phyloP scores from a whole-genome alignment of 2,329 filamentous ascomycete species.

The Botryotinia globosa region DNA sequence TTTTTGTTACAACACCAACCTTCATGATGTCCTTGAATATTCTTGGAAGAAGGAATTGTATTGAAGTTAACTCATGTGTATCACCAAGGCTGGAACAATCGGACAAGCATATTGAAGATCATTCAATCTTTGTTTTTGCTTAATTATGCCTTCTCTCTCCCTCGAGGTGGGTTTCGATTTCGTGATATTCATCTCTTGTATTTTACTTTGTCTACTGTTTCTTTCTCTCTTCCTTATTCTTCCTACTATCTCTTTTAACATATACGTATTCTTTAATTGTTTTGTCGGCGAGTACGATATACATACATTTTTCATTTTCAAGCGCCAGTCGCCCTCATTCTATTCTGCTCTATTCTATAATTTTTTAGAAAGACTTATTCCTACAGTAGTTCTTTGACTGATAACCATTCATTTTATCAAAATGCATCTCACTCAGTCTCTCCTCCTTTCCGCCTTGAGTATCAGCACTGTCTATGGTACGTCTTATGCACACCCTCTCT shows the following conservation, averaged over 20 bases:
- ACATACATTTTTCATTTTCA: conserved; percentile 5
- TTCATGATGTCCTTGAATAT: conserved; percentile 13
- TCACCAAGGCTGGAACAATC: conserved; percentile 5
- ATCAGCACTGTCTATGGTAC: conserved; percentile 35
- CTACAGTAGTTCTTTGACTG: conserved; percentile 31
- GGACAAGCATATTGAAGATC: conserved; percentile 25
- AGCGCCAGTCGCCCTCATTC: conserved; percentile 36
- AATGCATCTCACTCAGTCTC: conserved; percentile 38
- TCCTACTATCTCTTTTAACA: background rate
- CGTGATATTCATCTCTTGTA: conserved; percentile 9
- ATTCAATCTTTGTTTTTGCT: conserved; percentile 23
- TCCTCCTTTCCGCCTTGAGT: conserved; percentile 34
- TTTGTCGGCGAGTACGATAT: conserved; percentile 39
- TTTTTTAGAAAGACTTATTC: conserved; percentile 8
- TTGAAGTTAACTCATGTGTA: conserved; percentile 8
- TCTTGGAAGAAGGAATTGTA: conserved; percentile 16
- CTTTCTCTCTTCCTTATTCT: conserved; percentile 9
- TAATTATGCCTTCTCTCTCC: conserved; percentile 32
- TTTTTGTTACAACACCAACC: conserved; percentile 10
- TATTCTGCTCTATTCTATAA: conserved; percentile 18
- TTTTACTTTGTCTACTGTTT: conserved; percentile 7
- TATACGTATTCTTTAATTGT: conserved; percentile 19
- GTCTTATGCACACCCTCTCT: conserved; percentile 4
- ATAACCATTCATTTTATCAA: conserved; percentile 28
- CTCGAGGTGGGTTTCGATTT: conserved; percentile 17